Conservation (phyloP, 371 early-diverging fungal species). For the Mortierella sp. region DNA sequence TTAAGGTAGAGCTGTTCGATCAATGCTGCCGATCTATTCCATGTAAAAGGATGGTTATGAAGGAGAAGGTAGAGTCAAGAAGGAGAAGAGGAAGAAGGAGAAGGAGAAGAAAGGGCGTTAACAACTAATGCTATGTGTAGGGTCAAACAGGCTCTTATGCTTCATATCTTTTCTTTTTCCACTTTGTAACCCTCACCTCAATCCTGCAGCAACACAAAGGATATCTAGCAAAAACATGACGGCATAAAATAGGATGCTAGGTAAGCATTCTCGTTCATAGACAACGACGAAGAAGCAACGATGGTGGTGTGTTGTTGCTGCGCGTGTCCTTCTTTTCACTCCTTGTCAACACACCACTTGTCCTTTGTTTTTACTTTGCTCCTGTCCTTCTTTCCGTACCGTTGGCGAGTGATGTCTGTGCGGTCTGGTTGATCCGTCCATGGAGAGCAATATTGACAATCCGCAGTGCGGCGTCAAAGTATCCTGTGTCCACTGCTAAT, state of each 20-base stretch:
- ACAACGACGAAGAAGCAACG: not conserved
- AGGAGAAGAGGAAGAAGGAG: not conserved
- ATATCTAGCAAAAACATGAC: conserved; percentile 21
- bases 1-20: conserved; percentile 43
- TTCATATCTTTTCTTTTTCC: not conserved
- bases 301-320: not conserved
- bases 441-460: conserved; percentile 11
- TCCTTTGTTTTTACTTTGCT: not conserved
- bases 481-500: not conserved
- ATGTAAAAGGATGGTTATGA: not conserved
- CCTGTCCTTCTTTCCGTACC: conserved; percentile 14
- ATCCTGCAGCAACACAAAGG: conserved; percentile 30
- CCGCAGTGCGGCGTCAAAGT: conserved; percentile 13
- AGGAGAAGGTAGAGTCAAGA: not conserved
- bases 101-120: not conserved
- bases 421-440: conserved; percentile 31
- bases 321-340: not conserved
- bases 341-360: not conserved
- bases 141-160: not conserved
- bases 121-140: not conserved
- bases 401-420: conserved; percentile 41
- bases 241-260: not conserved
- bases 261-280: not conserved
- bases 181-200: conserved; percentile 22
- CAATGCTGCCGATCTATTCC: conserved; percentile 29